Base-by-base conservation (phyloP, 1,139 yeast genomes). In the Scheffersomyces cryptocercus region DNA sequence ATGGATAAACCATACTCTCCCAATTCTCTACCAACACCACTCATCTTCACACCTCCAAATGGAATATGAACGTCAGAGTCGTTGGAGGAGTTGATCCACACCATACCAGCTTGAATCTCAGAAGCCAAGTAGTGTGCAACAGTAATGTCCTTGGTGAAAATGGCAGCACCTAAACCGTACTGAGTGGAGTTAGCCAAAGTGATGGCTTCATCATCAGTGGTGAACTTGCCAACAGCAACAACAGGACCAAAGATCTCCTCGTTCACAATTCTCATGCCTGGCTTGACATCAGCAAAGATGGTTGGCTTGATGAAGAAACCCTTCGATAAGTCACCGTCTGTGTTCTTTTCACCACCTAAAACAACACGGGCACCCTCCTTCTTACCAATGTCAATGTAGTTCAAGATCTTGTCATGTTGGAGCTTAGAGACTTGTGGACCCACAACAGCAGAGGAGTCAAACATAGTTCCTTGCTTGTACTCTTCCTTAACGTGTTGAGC, bases 1-100 rank as follows among this genome's bases (percentile, higher is more conserved):
- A 82, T 77, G 45, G 77, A 73, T 46, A 89, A 74, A 48, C 96
- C 97, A 58, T 84, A 83, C 61, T 85, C 85, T 46, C 96, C 96
- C 54, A 89, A 75, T 68, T 89, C 97, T 63, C 95, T 81, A 45
- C 96, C 96, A 51, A 87, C 77, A 54, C 97, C 97, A 57, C 88
- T 80, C 82, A 81, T 75, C 72, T 89, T 89, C 36, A 73, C 77
- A 42, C 79, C 79, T 30, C 97, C 96, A 61, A 89, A 89, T 48
- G 97, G 97, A 51, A 87, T 75, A 54, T 81, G 83, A 46, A 73
- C 66, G 57, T 85, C 91, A 42, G 88, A 82, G 62, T 87, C 93
- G 61, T 89, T 88, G 42, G 91, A 82, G 9, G 91, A 82, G 52
- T 66, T 70, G 59, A 80, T 79, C 76, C 81, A 80, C 31, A 80